Conservation (phyloP, 1,139 yeast genomes). For the Candida sp. region DNA sequence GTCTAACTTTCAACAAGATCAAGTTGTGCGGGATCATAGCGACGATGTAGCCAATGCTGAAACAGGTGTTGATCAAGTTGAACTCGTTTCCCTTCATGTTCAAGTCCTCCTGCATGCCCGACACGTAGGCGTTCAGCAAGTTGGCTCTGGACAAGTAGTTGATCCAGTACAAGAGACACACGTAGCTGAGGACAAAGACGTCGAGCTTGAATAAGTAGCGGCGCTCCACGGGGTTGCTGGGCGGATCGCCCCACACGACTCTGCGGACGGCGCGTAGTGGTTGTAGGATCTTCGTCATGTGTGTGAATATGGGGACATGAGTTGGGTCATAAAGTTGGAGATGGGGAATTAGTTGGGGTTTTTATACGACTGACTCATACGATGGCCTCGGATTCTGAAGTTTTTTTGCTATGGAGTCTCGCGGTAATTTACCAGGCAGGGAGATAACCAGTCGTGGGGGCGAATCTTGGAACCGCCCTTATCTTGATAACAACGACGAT, state of each 20-base stretch:
- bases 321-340: no score
- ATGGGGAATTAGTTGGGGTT: neutral
- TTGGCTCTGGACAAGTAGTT: conserved; percentile 51
- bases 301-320: no score
- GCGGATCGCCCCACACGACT: conserved; percentile 42
- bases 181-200: conserved; percentile 58
- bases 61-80: conserved; percentile 56
- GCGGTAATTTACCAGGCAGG: no score
- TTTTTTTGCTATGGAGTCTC: no score
- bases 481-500: no score
- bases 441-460: no score
- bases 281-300: conserved; percentile 1
- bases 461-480: no score
- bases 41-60: conserved; percentile 62
- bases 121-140: conserved; percentile 60
- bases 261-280: neutral
- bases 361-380: neutral
- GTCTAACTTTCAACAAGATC: conserved; percentile 52
- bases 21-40: conserved; percentile 62
- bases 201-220: conserved; percentile 53
- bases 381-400: neutral
- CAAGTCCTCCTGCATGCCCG: conserved; percentile 62
- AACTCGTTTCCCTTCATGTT: conserved; percentile 51
- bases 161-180: conserved; percentile 59
- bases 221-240: conserved; percentile 41